Percentiles rank a stretch among this genome's conserved stretches.
Conservation (phyloP, 1,284 basidiomycete species). For the Ustilago tritici region DNA sequence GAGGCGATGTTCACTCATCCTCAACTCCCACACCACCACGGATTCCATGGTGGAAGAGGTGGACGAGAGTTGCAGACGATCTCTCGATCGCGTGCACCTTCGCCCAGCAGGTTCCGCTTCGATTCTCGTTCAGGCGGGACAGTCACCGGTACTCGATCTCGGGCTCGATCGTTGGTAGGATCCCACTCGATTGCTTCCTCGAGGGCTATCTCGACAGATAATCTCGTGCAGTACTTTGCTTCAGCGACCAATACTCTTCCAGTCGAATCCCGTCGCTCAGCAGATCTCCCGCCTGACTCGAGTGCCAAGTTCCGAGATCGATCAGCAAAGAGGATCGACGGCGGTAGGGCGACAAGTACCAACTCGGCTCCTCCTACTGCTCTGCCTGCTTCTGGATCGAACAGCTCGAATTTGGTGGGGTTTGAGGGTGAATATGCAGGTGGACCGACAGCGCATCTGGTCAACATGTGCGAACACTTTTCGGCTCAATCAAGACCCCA, state of each 20-base stretch:
- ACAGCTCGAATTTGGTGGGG: constrained; percentile 7
- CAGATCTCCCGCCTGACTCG: constrained; percentile 55
- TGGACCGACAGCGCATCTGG: constrained; percentile 28
- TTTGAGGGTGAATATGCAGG: constrained; percentile 5
- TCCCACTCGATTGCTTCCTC: constrained; percentile 36
- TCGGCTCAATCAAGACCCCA: constrained; percentile 39
- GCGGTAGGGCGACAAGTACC: constrained; percentile 45
- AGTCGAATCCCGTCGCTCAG: constrained; percentile 35
- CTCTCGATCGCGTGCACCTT: constrained; percentile 59
- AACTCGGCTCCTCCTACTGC: constrained; percentile 49
- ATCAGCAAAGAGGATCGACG: constrained; percentile 42
- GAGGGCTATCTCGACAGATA: constrained; percentile 55
- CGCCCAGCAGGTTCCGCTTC: constrained; percentile 56
- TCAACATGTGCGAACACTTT: constrained; percentile 50
- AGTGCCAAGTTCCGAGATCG: constrained; percentile 56
- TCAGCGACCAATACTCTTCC: constrained; percentile 5
- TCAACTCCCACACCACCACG: constrained; percentile 19
- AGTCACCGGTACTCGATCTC: constrained; percentile 59
- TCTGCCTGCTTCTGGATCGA: constrained; percentile 7
- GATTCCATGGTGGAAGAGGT: constrained; percentile 7
- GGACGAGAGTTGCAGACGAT: constrained; percentile 55
- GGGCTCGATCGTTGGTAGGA: constrained; percentile 56
- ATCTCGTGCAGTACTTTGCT: constrained; percentile 48
- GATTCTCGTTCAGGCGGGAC: constrained; percentile 24
- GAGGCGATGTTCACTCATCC: constrained; percentile 44